Evolutionary conservation across 139 green algal species (phyloP).

Genomic region (Coelastrella sp.): DNA sequence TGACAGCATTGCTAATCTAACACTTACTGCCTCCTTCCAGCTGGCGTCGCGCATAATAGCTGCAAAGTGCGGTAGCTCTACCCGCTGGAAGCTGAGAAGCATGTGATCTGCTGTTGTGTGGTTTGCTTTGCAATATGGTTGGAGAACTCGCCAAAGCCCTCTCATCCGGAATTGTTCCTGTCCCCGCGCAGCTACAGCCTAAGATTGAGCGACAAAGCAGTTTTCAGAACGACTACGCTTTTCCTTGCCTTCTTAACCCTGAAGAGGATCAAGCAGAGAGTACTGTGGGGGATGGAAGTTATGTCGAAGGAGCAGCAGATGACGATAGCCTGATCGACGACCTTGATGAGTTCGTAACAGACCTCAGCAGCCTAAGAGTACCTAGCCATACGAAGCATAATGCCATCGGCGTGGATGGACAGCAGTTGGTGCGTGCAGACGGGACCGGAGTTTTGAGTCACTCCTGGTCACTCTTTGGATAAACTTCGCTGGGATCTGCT

Average conservation of each 20-base stretch:
- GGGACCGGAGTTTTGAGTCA: background rate
- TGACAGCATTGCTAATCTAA: no score
- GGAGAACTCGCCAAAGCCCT: background rate
- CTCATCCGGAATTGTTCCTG: background rate
- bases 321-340: background rate
- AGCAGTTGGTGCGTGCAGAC: conserved; percentile 24
- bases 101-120: no score
- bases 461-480: background rate
- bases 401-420: conserved; percentile 48
- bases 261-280: background rate
- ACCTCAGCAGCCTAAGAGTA: background rate
- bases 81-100: no score
- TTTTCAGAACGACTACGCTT: conserved; percentile 29
- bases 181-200: background rate
- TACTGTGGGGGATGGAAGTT: background rate
- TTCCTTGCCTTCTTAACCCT: conserved; percentile 40
- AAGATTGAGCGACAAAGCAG: background rate
- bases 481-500: no score
- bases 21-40: no score
- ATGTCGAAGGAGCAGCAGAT: background rate
- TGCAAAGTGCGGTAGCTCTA: no score
- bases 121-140: background rate
- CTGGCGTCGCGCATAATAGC: no score
- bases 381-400: conserved; percentile 30
- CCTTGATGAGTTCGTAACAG: background rate